A percentile compares a stretch with the other conserved stretches of the same genome.
Conservation (phyloP, 257 asterid species). For the Rubia yunnanensis region DNA sequence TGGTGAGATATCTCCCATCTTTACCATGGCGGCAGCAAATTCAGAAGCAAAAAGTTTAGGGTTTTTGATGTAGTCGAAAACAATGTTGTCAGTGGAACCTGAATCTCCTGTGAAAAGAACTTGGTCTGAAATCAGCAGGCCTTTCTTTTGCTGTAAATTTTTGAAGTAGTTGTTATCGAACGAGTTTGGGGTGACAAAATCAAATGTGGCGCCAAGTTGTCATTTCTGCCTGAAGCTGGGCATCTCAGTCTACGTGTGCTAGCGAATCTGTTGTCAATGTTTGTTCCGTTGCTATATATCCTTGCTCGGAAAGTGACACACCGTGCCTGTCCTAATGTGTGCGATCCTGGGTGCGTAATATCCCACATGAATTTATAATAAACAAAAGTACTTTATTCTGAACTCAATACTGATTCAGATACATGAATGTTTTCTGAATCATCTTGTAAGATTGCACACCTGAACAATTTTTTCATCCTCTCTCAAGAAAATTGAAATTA, state of each 20-base stretch:
- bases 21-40: slow-evolving; percentile 24
- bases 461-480: no score
- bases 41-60: slow-evolving; percentile 6
- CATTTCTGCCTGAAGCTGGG: slow-evolving; percentile 13
- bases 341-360: slow-evolving; percentile 15
- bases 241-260: slow-evolving; percentile 20
- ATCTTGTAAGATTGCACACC: no score
- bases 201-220: slow-evolving; percentile 23
- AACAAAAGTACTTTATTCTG: no score
- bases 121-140: slow-evolving; percentile 25
- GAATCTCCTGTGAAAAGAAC: slow-evolving; percentile 19
- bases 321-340: slow-evolving; percentile 28
- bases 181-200: neutral
- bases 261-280: slow-evolving; percentile 28
- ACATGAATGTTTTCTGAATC: no score
- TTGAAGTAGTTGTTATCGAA: slow-evolving; percentile 6
- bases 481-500: no score
- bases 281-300: slow-evolving; percentile 22
- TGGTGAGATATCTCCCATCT: slow-evolving; percentile 26
- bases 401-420: no score
- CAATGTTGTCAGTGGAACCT: slow-evolving; percentile 12
- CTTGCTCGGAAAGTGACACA: slow-evolving; percentile 17
- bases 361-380: neutral
- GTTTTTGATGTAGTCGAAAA: slow-evolving; percentile 13
- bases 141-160: slow-evolving; percentile 17